Evolutionary conservation across 768 basidiomycete species (phyloP).

Genomic region (Boletus sensibilis): DNA sequence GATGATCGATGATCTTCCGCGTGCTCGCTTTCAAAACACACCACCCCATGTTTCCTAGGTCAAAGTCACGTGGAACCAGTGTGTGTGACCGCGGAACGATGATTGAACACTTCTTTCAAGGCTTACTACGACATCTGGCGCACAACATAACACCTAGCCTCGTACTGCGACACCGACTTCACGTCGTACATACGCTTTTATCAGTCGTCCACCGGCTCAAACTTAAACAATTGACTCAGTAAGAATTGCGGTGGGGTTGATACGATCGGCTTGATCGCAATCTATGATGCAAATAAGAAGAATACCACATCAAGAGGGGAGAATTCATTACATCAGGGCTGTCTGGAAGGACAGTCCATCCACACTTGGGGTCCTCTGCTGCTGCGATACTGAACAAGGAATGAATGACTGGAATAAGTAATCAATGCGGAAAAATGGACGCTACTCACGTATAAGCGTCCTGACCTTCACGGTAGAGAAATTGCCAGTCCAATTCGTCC

Average conservation of each 20-base stretch:
- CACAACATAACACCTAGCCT: neutral
- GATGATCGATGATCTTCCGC: too few relatives aligned
- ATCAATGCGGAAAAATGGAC: too few relatives aligned
- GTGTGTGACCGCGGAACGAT: neutral
- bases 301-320: neutral
- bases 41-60: neutral
- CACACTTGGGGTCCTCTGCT: accelerated
- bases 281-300: neutral
- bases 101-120: neutral
- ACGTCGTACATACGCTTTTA: neutral
- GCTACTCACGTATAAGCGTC: neutral
- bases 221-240: too few relatives aligned
- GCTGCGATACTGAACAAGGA: neutral
- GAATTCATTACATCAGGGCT: neutral
- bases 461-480: accelerated
- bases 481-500: neutral
- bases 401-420: neutral
- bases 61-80: neutral
- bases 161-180: neutral
- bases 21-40: neutral
- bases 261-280: neutral
- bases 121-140: neutral
- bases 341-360: neutral
- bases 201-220: too few relatives aligned
- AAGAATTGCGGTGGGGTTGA: too few relatives aligned